Base-by-base conservation (phyloP, 2,329 filamentous ascomycete species). In the Corynespora cassiicola region DNA sequence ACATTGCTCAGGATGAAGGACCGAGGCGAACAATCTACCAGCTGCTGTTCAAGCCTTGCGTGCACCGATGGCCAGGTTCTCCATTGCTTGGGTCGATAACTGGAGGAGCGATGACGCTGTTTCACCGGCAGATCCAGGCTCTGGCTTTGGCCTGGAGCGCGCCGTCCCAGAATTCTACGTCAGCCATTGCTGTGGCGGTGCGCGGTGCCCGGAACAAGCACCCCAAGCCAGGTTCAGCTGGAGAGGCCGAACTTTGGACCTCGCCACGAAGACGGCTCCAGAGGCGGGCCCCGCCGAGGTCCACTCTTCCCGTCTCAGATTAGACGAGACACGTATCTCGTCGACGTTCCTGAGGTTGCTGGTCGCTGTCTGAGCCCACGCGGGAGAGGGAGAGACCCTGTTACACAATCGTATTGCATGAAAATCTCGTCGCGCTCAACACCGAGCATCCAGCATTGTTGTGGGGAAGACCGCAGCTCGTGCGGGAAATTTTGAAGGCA, bases 271-370 rank as follows among this genome's bases (percentile, higher is more conserved):
- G 34, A 52, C 54, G 54, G 58, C 55, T 61, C 58, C 54, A 64
- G 56, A 54, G n/a, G 50, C 56, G 61, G 56, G 49, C 52, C 52
- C 52, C 51, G 41, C 55, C 51, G 50, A 45, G 47, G 50, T 54
- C 60, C 59, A 62, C 63, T 42, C 43, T 58, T 63, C 36, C 58
- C 56, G 61, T 61, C 50, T 58, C 50, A 55, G 42, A 45, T 45
- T 51, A 56, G 46, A 54, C 56, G 47, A 57, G 52, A 54, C 48
- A 47, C 41, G 40, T 49, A 45, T 52, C 42, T 50, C 20, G 35
- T 42, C 39, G 43, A 45, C 37, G 45, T 39, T 37, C 31, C 33
- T 36, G 15, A 11, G 25, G 10, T 33, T 19, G 20, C 14, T 21
- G 31, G 14, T 24, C 19, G 36, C 18, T 26, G 25, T 7, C 10